These are phyloP conservation scores for Daldinia grandis DNA, from an alignment of 495 filamentous ascomycete species.

Conservation along the genomic window DNA sequence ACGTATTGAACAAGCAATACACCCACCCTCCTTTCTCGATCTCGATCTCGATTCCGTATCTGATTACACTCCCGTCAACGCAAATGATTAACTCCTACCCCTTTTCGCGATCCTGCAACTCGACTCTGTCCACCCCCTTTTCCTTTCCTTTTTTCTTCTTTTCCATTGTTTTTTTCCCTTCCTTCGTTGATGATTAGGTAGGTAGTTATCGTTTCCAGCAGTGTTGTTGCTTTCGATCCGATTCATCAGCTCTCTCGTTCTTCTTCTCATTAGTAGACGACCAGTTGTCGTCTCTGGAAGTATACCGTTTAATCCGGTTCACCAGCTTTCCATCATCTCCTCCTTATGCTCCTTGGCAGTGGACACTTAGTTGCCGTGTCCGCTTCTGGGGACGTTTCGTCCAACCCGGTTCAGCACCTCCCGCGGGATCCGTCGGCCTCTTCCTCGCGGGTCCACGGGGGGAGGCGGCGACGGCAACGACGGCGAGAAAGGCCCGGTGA, in stretches of 20 bases:
- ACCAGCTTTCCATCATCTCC: background rate
- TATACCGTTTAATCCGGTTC: too few relatives aligned
- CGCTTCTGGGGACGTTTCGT: background rate
- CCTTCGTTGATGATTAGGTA: background rate
- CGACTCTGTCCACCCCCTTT: background rate
- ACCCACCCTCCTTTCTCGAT: background rate
- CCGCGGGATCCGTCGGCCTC: background rate
- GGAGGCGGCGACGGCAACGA: background rate
- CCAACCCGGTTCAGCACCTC: background rate
- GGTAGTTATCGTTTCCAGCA: background rate
- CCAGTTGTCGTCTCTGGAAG: too few relatives aligned
- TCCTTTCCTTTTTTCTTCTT: background rate
- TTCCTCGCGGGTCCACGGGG: background rate
- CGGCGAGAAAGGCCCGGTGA: background rate
- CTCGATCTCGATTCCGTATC: background rate
- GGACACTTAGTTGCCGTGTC: background rate
- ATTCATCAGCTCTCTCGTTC: background rate
- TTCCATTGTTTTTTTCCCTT: background rate
- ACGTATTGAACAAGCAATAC: background rate
- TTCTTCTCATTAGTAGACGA: background rate
- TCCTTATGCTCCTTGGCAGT: background rate
- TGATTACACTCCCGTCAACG: background rate
- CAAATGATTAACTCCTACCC: background rate
- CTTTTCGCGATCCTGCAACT: background rate
- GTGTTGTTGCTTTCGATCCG: background rate